Percentiles rank a stretch among this genome's conserved stretches.
Conservation (phyloP, 139 green algal species). For the Deuterostichococcus epilithicus region DNA sequence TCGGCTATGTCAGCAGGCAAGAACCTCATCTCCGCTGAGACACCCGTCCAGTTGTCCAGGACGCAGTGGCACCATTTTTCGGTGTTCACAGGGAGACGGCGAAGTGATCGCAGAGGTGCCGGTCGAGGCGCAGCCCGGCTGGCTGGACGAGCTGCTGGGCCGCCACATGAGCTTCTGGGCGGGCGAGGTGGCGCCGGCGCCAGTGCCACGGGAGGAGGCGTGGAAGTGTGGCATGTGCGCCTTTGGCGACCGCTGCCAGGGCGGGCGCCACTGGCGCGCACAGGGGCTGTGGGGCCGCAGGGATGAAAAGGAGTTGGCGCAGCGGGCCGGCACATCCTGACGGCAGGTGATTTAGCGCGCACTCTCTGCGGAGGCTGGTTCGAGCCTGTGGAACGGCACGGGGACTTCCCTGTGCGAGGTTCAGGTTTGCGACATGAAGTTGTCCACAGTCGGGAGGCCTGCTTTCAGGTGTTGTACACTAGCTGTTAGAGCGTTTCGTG, state of each 20-base stretch:
- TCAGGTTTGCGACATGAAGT: no score
- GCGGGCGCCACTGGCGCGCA: no score
- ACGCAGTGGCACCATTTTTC: no score
- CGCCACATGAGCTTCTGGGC: slow-evolving; percentile 14
- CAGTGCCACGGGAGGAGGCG: background rate
- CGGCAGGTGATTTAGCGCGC: no score
- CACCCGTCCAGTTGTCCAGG: background rate
- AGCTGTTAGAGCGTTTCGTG: no score
- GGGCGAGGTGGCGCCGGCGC: background rate
- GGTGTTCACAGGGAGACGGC: slow-evolving; percentile 1
- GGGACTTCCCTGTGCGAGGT: no score
- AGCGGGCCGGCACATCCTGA: no score
- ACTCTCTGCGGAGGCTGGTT: no score
- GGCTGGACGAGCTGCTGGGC: background rate
- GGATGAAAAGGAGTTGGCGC: no score
- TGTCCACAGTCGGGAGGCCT: no score
- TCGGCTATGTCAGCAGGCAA: background rate
- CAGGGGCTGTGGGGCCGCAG: background rate
- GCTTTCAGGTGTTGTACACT: no score
- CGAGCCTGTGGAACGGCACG: no score
- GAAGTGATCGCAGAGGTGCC: slow-evolving; percentile 1
- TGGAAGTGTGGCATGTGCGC: slow-evolving; percentile 11
- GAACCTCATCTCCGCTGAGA: background rate
- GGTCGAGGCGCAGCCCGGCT: background rate
- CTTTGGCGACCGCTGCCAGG: background rate